Evolutionary conservation across 768 basidiomycete species (phyloP).

Genomic region (Russula emetica): DNA sequence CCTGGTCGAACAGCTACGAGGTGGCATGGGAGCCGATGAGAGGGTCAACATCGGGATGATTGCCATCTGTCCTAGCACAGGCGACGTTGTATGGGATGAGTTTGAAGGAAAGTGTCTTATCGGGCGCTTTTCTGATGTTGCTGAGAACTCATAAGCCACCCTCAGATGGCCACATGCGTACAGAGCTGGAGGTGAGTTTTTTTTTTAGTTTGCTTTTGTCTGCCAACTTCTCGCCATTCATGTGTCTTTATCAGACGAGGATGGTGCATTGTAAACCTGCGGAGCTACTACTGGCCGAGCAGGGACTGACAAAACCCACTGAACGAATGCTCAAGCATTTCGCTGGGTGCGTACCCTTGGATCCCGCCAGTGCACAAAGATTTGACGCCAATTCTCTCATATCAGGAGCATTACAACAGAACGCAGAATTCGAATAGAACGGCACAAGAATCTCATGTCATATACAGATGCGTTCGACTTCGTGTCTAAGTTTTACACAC

Average conservation of each 20-base stretch:
- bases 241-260: constrained; percentile 55
- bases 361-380: not conserved
- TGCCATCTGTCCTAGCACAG: constrained; percentile 78
- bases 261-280: constrained; percentile 80
- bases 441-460: constrained; percentile 48
- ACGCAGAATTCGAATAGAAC: constrained; percentile 56
- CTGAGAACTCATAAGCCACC: constrained; percentile 14
- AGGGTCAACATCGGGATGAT: constrained; percentile 62
- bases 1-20: constrained; percentile 54
- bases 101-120: constrained; percentile 57
- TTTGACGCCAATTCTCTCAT: constrained; percentile 1
- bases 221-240: not conserved
- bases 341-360: constrained; percentile 44
- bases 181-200: constrained; percentile 71
- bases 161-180: constrained; percentile 75
- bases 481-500: constrained; percentile 62
- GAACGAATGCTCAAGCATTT: constrained; percentile 73
- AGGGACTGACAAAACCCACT: constrained; percentile 60
- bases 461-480: constrained; percentile 68
- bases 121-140: not conserved
- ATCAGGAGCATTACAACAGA: constrained; percentile 31
- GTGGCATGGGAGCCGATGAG: constrained; percentile 43
- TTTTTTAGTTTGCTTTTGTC: not conserved
- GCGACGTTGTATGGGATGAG: constrained; percentile 91
- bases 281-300: constrained; percentile 66